These are phyloP conservation scores for Aspergillus fischeri DNA, from an alignment of 2,329 filamentous ascomycete species.

Conservation along the genomic window DNA sequence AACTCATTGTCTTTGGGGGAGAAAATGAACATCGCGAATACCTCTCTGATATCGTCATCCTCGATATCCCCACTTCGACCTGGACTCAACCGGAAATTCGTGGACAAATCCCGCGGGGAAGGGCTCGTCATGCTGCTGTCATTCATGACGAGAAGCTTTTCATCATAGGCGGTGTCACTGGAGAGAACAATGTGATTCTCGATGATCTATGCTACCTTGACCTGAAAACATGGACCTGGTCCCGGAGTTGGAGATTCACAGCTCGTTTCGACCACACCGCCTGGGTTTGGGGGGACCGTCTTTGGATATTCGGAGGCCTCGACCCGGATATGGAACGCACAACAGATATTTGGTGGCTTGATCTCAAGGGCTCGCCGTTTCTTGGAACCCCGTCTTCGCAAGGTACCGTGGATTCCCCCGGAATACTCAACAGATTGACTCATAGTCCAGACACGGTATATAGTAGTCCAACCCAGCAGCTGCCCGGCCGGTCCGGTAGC, in stretches of 20 bases:
- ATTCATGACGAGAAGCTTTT: conserved; percentile 96
- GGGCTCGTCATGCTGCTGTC: conserved; percentile 88
- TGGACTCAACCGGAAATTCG: conserved; percentile 91
- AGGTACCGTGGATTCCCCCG: conserved; percentile 46
- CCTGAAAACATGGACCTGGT: conserved; percentile 97
- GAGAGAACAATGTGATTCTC: conserved; percentile 83
- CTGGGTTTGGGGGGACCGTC: conserved; percentile 85
- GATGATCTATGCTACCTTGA: conserved; percentile 97
- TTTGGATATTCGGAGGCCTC: conserved; percentile 95
- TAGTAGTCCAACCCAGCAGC: conserved; percentile 34
- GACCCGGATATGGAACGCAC: conserved; percentile 96
- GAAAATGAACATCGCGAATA: conserved; percentile 97
- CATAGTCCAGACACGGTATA: conserved; percentile 35
- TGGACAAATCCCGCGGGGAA: conserved; percentile 80
- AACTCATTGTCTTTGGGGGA: conserved; percentile 93
- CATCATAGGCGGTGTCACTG: conserved; percentile 91
- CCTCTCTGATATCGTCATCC: conserved; percentile 91
- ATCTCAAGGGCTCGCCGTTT: conserved; percentile 83
- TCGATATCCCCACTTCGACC: conserved; percentile 88
- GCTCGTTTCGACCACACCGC: conserved; percentile 91
- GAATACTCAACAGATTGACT: conserved; percentile 30
- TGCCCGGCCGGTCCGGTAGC: conserved; percentile 37
- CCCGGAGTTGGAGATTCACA: conserved; percentile 90
- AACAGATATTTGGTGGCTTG: conserved; percentile 95
- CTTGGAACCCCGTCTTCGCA: conserved; percentile 68